Percentiles rank a stretch among this genome's conserved stretches.
These are phyloP conservation scores for Hagleromyces aurorensis DNA, from an alignment of 805 yeast species.

Conservation along the genomic window DNA sequence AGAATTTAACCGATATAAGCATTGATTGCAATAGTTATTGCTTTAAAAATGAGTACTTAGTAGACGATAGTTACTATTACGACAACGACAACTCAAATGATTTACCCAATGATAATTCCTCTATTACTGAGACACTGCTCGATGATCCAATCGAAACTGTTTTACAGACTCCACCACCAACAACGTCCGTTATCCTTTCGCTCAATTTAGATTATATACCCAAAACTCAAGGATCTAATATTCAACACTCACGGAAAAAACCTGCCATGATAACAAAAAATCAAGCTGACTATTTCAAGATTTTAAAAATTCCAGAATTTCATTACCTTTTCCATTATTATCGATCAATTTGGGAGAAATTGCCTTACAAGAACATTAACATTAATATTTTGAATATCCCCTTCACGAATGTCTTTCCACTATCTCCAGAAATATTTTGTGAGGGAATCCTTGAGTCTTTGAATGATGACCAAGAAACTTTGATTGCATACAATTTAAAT, in stretches of 20 bases:
- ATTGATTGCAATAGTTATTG: conserved; percentile 45
- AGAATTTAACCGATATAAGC: conserved; percentile 32
- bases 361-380: conserved; percentile 25
- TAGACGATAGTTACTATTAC: conserved; percentile 21
- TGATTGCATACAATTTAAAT: conserved; percentile 22
- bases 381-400: conserved; percentile 29
- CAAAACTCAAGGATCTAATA: conserved; percentile 10
- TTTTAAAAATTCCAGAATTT: conserved; percentile 23
- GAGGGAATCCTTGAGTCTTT: conserved; percentile 12
- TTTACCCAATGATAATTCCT: conserved; percentile 11
- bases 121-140: conserved; percentile 23
- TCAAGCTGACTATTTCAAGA: conserved; percentile 20
- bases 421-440: conserved; percentile 22
- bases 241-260: conserved; percentile 8
- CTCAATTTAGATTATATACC: conserved; percentile 20
- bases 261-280: conserved; percentile 20
- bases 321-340: conserved; percentile 27
- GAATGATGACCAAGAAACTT: conserved; percentile 24
- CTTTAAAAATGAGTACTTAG: conserved; percentile 25
- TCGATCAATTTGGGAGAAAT: conserved; percentile 25
- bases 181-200: conserved; percentile 24
- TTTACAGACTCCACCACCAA: conserved; percentile 29
- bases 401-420: conserved; percentile 28
- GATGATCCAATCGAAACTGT: conserved; percentile 14
- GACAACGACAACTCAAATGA: conserved; percentile 7